Evolutionary conservation across 192 early-diverging fungal species (phyloP), one percentile per base, ranked within the genome.

Genomic region (Coemansia sp.): DNA sequence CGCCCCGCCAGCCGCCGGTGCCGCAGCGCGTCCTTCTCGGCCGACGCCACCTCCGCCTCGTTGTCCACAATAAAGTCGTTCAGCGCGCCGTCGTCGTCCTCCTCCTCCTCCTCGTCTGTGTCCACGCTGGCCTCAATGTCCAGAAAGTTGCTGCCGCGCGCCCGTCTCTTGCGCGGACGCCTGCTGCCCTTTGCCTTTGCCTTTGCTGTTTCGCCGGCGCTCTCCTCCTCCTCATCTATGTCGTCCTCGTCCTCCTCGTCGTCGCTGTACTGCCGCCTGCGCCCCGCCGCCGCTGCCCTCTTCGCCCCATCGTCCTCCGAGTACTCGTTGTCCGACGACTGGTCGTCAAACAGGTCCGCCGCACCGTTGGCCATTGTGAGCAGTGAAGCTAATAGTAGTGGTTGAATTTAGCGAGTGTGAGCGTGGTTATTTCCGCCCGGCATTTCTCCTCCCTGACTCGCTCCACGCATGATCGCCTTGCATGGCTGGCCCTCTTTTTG

Each of bases 41-140:
- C 80, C 27, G 80, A 78, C 19, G 80, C 79, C 30, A 84, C 81
- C 53, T 89, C 87, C 18, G 82, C 85, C 51, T 90, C 86, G 27
- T 78, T 73, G 43, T 78, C 90, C 22, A 87, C 88, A 23, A 70
- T 70, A 48, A 72, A 76, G 38, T 76, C 74, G 26, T 78, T 75
- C 21, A 81, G 73, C 29, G 75, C 79, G 2, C 80, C 82, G 31
- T 85, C 83, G 8, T 88, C 87, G 8, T 90, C 85, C 17, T 88
- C 85, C 8, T 90, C 84, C 14, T 90, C 86, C 35, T 89, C 88
- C 8, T 89, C 87, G 25, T 87, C 87, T 11, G 86, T 86, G 32
- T 87, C 87, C 5, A 91, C 89, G 17, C 65, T 80, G 36, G 88
- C 89, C 56, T 86, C 81, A 13, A 80, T 80, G 51, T 91, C 89